Base-by-base conservation (phyloP, 2,329 filamentous ascomycete species). In the Macrophomina tecta region DNA sequence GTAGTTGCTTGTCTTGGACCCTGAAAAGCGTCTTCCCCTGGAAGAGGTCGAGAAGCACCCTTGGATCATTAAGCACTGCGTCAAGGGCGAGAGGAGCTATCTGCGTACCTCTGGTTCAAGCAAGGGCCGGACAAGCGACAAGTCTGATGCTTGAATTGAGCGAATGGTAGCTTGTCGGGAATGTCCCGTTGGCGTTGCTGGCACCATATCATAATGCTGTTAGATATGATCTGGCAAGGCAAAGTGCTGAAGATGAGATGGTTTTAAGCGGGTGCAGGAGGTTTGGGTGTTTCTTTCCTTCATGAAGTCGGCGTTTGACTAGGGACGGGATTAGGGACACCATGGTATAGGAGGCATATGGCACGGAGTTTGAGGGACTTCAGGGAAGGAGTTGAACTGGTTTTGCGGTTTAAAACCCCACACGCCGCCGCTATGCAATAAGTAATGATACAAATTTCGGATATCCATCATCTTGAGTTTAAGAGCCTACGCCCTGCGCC, bases 41-140 rank as follows among this genome's bases (percentile, higher is more conserved):
- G 93, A 97, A 16, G 90, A 97, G 68, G 91, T 98, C 45, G 90
- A 94, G 78, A 85, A 86, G 63, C 95, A 98, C 78, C 94, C 95
- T 18, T 99, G 95, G 95, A 97, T 99, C 74, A 78, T 97, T 72
- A 98, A 97, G 84, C 92, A 98, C 79, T 98, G 94, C 78, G 85
- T 90, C 51, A 72, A 71, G 51, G 74, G 77, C 67, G 70, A 76
- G 55, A 70, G 78, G 45, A 77, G 76, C 6, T 76, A 73, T 55
- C 69, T 77, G 4, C 75, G 76, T 16, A 67, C 65, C n/a, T 67
- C 65, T 36, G 58, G 65, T 16, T 67, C 65, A 28, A 61, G 56
- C 56, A 67, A 67, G 58, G 63, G 40, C 56, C 38, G 48, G 38
- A 63, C 56, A 36, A 67, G 65, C 42, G 65, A 67, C 49, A 67